Percentiles rank a stretch among this genome's conserved stretches.
Conservation (phyloP, 73 alveolate genomes). For the Symbiodinium pilosum region DNA sequence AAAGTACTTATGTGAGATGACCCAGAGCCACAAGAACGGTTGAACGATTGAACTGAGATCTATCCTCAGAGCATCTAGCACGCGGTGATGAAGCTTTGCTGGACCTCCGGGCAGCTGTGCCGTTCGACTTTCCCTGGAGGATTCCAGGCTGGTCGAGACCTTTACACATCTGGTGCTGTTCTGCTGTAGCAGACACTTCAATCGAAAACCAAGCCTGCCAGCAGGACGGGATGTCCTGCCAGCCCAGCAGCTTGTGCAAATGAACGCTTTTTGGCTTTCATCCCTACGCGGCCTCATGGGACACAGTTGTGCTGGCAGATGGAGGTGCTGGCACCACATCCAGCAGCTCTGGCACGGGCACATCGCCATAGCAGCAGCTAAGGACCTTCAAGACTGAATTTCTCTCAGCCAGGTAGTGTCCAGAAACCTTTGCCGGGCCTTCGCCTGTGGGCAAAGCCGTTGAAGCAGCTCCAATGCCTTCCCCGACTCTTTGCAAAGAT, state of each 20-base stretch:
- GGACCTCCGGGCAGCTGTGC: neutral
- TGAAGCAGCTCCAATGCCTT: slow-evolving; percentile 42
- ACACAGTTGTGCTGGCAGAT: slow-evolving; percentile 26
- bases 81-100: slow-evolving; percentile 81
- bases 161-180: neutral
- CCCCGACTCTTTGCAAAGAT: slow-evolving; percentile 16
- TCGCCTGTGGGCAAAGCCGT: slow-evolving; percentile 62
- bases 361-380: slow-evolving; percentile 66
- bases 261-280: too few species aligned
- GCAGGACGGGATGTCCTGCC: slow-evolving; percentile 83
- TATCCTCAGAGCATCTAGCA: slow-evolving; percentile 20
- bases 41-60: neutral
- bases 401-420: too few species aligned
- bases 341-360: slow-evolving; percentile 79
- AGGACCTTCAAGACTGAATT: slow-evolving; percentile 25
- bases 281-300: slow-evolving; percentile 36
- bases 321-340: slow-evolving; percentile 50
- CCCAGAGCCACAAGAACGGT: too few species aligned
- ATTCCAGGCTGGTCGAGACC: slow-evolving; percentile 65
- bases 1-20: too few species aligned
- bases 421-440: neutral
- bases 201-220: slow-evolving; percentile 34
- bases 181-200: neutral
- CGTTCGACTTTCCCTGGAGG: neutral
- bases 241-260: neutral